Percentiles rank a stretch among this genome's conserved stretches.
Evolutionary conservation across 352 stramenopile species (phyloP).

Genomic region (Phytophthora sp.): DNA sequence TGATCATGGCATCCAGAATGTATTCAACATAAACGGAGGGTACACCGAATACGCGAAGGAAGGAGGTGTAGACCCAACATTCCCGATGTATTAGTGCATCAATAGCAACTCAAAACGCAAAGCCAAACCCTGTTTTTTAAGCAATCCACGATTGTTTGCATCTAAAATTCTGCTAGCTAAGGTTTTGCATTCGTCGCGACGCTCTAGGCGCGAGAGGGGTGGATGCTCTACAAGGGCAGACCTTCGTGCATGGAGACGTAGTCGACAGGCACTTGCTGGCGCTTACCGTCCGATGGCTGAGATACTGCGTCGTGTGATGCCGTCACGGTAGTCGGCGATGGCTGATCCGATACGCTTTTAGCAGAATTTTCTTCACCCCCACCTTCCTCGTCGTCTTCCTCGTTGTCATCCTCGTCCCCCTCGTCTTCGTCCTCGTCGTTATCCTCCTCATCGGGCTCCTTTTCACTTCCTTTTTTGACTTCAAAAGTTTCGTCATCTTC

Average conservation of each 20-base stretch:
- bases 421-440: no score
- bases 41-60: constrained; percentile 67
- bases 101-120: neutral
- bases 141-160: constrained; percentile 29
- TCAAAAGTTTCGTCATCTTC: constrained; percentile 61
- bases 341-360: constrained; percentile 19
- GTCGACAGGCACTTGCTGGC: constrained; percentile 47
- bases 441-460: constrained; percentile 41
- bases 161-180: constrained; percentile 30
- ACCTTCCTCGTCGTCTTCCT: constrained; percentile 22
- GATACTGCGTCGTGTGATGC: constrained; percentile 26
- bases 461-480: constrained; percentile 50
- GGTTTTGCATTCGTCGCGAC: constrained; percentile 9
- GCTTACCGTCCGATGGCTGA: constrained; percentile 17
- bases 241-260: constrained; percentile 75
- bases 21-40: constrained; percentile 73
- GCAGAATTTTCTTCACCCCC: constrained; percentile 18
- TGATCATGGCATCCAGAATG: constrained; percentile 42
- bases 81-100: constrained; percentile 75
- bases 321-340: constrained; percentile 35
- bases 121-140: constrained; percentile 27
- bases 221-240: constrained; percentile 26
- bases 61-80: constrained; percentile 46
- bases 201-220: neutral
- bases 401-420: constrained; percentile 40